phyloP scores from a whole-genome alignment of 108 stramenopile species.

The Discostella stelligeroides region DNA sequence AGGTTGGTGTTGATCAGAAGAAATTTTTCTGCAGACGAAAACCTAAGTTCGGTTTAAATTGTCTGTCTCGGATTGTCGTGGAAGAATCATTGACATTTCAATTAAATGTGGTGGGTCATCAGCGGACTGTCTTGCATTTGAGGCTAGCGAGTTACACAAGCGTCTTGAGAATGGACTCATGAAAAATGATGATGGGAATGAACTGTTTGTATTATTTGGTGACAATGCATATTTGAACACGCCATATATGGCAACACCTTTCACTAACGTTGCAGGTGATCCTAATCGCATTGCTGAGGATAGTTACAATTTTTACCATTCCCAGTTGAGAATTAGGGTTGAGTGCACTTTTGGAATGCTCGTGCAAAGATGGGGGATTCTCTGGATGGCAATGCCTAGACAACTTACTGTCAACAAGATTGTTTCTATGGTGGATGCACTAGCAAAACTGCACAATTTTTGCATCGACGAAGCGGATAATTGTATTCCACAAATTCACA shows the following conservation, averaged over 20 bases:
- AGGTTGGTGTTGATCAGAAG: conserved; percentile 18
- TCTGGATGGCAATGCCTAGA: neutral
- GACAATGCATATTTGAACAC: too few relatives aligned
- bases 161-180: conserved; percentile 24
- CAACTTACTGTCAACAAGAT: neutral
- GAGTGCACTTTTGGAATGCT: too few relatives aligned
- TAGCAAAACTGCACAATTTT: conserved; percentile 15
- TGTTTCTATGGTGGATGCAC: neutral
- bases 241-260: conserved; percentile 34
- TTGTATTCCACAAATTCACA: too few relatives aligned
- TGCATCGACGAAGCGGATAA: neutral
- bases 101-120: conserved; percentile 24
- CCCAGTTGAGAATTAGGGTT: too few relatives aligned
- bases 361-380: too few relatives aligned
- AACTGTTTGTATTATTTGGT: conserved; percentile 30
- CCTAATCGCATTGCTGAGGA: neutral
- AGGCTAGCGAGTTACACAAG: conserved; percentile 7
- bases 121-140: conserved; percentile 35
- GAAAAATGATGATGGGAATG: neutral
- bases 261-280: neutral
- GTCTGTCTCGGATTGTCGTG: conserved; percentile 17
- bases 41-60: conserved; percentile 44
- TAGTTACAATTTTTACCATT: too few relatives aligned
- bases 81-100: conserved; percentile 29
- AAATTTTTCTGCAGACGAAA: conserved; percentile 47